Conservation (phyloP, 805 yeast species). For the Starmerella bacillaris region DNA sequence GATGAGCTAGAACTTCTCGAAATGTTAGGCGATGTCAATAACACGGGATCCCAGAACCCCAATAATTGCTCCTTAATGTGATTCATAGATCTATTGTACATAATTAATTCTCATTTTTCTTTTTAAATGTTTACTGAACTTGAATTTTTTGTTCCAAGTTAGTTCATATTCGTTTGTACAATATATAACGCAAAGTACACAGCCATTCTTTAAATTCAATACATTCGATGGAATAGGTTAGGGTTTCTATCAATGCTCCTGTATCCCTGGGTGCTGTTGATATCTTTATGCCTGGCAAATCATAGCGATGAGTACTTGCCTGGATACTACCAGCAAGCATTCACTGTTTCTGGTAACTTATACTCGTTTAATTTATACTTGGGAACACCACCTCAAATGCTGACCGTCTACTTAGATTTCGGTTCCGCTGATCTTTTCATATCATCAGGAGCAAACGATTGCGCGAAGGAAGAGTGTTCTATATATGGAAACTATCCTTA, state of each 20-base stretch:
- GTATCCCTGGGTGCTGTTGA: no score
- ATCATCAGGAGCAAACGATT: slow-evolving; percentile 2
- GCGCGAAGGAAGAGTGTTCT: slow-evolving; percentile 2
- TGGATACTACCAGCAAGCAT: slow-evolving; percentile 3
- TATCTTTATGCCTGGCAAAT: no score
- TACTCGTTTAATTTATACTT: slow-evolving; percentile 4
- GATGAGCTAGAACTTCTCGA: background rate
- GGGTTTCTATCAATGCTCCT: no score
- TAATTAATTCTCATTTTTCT: no score
- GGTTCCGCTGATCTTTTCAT: slow-evolving; percentile 11
- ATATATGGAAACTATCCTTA: background rate
- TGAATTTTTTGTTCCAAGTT: no score
- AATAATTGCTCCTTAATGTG: background rate
- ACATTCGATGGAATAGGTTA: no score
- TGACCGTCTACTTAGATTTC: slow-evolving; percentile 8
- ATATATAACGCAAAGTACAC: no score
- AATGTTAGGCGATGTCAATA: background rate
- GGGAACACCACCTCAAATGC: slow-evolving; percentile 11
- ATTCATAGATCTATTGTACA: no score
- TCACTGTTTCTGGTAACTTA: slow-evolving; percentile 2
- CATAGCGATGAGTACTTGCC: background rate
- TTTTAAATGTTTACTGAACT: no score
- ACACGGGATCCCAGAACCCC: background rate
- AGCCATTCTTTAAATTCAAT: no score
- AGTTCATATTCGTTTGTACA: no score